Conservation (phyloP, 1,139 yeast genomes). For the Protomyces macrosporus region DNA sequence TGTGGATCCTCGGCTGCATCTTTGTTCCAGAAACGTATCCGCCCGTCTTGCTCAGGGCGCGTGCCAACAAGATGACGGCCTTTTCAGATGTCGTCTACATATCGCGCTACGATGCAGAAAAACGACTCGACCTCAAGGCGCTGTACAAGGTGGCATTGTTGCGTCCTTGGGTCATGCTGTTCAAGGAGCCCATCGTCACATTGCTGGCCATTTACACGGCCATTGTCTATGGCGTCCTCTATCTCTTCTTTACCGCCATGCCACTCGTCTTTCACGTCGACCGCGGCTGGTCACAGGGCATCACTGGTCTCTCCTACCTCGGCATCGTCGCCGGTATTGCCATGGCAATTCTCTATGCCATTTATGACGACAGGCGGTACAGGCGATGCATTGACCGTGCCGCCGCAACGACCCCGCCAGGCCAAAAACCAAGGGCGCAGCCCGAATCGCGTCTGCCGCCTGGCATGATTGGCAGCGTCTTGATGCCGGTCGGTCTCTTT, state of each 20-base stretch:
- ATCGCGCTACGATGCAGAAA: conserved; percentile 12
- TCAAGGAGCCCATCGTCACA: conserved; percentile 22
- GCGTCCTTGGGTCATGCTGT: conserved; percentile 20
- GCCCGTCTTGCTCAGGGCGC: conserved; percentile 67
- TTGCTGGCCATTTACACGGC: conserved; percentile 41
- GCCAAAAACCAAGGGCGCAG: conserved; percentile 50
- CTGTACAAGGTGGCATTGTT: conserved; percentile 12
- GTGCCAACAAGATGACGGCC: conserved; percentile 53
- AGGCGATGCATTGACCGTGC: not conserved
- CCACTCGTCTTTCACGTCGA: conserved; percentile 65
- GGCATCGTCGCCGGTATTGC: conserved; percentile 67
- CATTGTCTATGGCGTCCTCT: conserved; percentile 59
- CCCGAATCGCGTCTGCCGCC: conserved; percentile 79
- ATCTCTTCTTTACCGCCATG: conserved; percentile 63
- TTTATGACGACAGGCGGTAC: conserved; percentile 1
- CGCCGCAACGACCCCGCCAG: not conserved
- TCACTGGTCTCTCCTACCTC: conserved; percentile 71
- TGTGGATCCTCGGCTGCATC: conserved; percentile 56
- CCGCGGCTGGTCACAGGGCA: conserved; percentile 63
- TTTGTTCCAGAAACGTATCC: conserved; percentile 81
- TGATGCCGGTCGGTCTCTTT: conserved; percentile 63
- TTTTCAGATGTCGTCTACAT: conserved; percentile 27
- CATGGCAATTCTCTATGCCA: conserved; percentile 38
- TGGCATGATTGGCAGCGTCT: conserved; percentile 63
- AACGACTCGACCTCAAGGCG: conserved; percentile 16